Evolutionary conservation across 2,329 filamentous ascomycete genomes (phyloP), one percentile per base, ranked within the genome.

Genomic region (Arthrobotrys entomopaga): DNA sequence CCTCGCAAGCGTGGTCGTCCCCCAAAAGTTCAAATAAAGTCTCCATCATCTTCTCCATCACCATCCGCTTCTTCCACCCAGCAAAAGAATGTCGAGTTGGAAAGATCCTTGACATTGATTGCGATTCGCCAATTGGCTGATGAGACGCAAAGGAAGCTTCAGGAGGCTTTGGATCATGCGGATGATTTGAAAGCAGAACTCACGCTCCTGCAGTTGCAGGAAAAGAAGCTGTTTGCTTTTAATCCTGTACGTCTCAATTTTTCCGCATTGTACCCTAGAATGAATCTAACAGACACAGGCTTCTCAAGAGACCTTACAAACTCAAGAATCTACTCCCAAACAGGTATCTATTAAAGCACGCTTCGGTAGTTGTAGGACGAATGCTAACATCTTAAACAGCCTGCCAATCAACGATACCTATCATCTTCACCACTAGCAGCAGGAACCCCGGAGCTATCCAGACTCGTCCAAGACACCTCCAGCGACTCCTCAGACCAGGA

Each of bases 1-100:
- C 16, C 49, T 46, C 49, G 49, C 4, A 65, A 65, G 40, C 58
- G 58, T 46, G 60, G 50, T 1, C 60, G 50, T 8, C 60, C 50
- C 48, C 24, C 43, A 46, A 61, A 50, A 10, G 22, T 26, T 16
- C 43, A 66, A 42, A 43, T 26, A 15, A 56, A 54, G 24, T 43
- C 58, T n/a, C 58, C 43, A 40, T 50, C 6, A 7, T 7, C 24
- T 26, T 26, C 42, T 4, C 57, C 46, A 38, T n/a, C 40, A 20
- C 57, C 43, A 5, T 16, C 6, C 20, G 15, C 16, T 20, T 19
- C 6, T 4, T 24, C 13, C 3, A 29, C 8, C 15, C 15, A n/a
- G 24, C 49, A 29, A 29, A 24, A 16, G 20, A 4, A 56, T 11
- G 5, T 19, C 4, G 22, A 19, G 19, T 15, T 40, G 11, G 53